phyloP scores from a whole-genome alignment of 202 grass and related monocot species.

The Zizania palustris region DNA sequence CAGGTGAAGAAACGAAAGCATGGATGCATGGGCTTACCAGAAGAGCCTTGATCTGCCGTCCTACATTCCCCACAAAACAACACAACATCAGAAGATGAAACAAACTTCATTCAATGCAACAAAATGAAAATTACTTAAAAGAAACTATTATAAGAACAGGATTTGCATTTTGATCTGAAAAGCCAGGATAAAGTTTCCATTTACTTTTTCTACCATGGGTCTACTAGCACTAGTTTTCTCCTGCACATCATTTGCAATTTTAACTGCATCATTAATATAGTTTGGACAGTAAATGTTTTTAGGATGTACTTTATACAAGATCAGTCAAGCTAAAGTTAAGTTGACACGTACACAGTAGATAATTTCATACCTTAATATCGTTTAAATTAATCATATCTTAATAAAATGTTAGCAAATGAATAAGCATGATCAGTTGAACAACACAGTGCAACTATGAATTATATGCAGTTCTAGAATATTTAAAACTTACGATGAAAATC shows the following conservation, averaged over 20 bases:
- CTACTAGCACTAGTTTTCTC: conserved; percentile 24
- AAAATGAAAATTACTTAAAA: conserved; percentile 35
- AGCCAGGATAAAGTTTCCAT: not conserved
- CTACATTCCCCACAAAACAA: conserved; percentile 54
- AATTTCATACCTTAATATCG: no score
- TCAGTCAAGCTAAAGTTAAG: no score
- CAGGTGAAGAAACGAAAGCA: conserved; percentile 14
- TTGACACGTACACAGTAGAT: no score
- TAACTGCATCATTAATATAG: not conserved
- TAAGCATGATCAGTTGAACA: not conserved
- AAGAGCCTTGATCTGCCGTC: conserved; percentile 69
- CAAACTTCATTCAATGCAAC: not conserved
- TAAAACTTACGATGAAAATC: conserved; percentile 88
- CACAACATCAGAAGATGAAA: conserved; percentile 42
- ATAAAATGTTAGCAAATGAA: not conserved
- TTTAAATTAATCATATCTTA: not conserved
- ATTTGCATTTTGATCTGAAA: not conserved
- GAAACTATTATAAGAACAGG: not conserved
- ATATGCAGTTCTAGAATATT: not conserved
- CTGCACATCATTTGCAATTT: conserved; percentile 1
- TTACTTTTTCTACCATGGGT: not conserved
- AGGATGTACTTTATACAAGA: no score
- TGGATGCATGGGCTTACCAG: conserved; percentile 58
- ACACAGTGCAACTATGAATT: conserved; percentile 1
- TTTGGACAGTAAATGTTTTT: no score